phyloP scores from a whole-genome alignment of 108 stramenopile genomes.

The Cyclostephanos tholiformis region DNA sequence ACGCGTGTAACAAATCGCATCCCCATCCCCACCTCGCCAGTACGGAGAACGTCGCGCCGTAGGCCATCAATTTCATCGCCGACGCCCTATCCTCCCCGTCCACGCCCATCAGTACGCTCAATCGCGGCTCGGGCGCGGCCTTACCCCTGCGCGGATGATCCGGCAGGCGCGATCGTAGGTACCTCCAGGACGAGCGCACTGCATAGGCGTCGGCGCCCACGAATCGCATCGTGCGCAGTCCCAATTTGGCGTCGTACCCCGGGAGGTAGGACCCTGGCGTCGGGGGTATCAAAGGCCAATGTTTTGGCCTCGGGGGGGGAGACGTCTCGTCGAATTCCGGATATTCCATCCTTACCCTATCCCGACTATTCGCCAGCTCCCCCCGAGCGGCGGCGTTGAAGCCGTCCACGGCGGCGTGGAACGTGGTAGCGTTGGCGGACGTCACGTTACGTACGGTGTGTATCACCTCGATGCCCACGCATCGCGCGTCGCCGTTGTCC shows the following conservation, averaged over 20 bases:
- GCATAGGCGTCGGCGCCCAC: slow-evolving; percentile 40
- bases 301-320: slow-evolving; percentile 22
- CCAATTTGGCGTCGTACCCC: slow-evolving; percentile 24
- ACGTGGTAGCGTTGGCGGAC: slow-evolving; percentile 43
- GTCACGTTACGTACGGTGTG: slow-evolving; percentile 38
- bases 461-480: slow-evolving; percentile 40
- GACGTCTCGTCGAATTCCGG: slow-evolving; percentile 27
- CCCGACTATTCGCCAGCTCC: slow-evolving; percentile 22
- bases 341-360: slow-evolving; percentile 18
- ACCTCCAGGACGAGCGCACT: slow-evolving; percentile 32
- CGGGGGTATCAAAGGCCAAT: slow-evolving; percentile 32
- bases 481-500: background rate
- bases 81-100: slow-evolving; percentile 13
- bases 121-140: slow-evolving; percentile 17
- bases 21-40: slow-evolving; percentile 42
- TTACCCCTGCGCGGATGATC: slow-evolving; percentile 23
- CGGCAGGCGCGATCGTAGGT: slow-evolving; percentile 25
- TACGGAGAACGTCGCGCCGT: slow-evolving; percentile 38
- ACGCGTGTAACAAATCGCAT: slow-evolving; percentile 38
- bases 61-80: slow-evolving; percentile 28
- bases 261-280: slow-evolving; percentile 28
- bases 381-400: slow-evolving; percentile 44
- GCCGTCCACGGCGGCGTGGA: slow-evolving; percentile 51
- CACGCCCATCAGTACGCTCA: slow-evolving; percentile 35
- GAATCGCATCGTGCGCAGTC: slow-evolving; percentile 42